A percentile compares a stretch with the other conserved stretches of the same genome.
Evolutionary conservation across 305 asterid species (phyloP).

Genomic region (Fraxinus floribunda): DNA sequence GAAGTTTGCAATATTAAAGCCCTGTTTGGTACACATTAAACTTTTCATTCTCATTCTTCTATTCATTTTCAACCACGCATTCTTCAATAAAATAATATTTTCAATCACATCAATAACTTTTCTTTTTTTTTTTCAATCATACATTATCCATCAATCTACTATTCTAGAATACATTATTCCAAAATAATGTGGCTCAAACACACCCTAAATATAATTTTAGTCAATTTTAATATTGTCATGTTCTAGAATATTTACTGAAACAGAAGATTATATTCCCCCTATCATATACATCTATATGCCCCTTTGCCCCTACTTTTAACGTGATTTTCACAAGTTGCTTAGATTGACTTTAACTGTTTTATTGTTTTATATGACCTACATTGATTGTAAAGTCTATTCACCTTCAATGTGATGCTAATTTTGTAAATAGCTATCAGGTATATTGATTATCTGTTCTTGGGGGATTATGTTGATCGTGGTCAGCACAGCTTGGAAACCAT

Average conservation of each 20-base stretch:
- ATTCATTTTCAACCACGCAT: too few relatives aligned
- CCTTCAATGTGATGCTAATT: constrained; percentile 21
- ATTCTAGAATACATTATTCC: too few relatives aligned
- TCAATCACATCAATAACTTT: too few relatives aligned
- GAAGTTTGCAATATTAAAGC: background rate
- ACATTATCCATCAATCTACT: too few relatives aligned
- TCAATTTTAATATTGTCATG: background rate
- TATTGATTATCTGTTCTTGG: constrained; percentile 94
- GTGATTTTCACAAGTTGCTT: background rate
- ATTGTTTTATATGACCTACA: background rate
- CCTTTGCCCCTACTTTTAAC: background rate
- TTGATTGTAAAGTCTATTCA: constrained; percentile 26
- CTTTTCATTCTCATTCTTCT: too few relatives aligned
- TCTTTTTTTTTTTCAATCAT: too few relatives aligned
- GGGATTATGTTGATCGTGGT: constrained; percentile 97
- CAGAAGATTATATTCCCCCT: background rate
- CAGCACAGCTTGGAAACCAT: constrained; percentile 99
- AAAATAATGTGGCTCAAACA: too few relatives aligned
- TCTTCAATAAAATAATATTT: too few relatives aligned
- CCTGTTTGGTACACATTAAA: too few relatives aligned
- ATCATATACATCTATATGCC: background rate
- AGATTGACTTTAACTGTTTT: background rate
- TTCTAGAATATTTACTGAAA: background rate
- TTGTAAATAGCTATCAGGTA: constrained; percentile 53
- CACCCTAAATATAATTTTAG: background rate